Percentiles rank a stretch among this genome's conserved stretches.
Evolutionary conservation across 2,329 filamentous ascomycete genomes (phyloP).

Genomic region (Aspergillus sp.): DNA sequence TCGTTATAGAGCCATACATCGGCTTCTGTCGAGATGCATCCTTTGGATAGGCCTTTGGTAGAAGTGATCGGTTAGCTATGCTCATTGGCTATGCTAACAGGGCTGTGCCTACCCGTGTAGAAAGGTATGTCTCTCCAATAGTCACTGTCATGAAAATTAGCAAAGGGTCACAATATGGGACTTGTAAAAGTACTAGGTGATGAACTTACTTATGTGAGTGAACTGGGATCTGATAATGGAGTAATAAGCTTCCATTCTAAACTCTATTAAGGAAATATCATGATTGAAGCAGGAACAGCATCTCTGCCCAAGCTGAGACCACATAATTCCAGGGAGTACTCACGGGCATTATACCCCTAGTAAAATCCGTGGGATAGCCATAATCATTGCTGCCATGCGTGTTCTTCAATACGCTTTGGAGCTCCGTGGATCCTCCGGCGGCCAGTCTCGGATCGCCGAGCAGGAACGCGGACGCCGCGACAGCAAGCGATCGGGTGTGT

Average conservation of each 20-base stretch:
- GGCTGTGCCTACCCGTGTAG: slow-evolving; percentile 41
- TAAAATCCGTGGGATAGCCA: slow-evolving; percentile 63
- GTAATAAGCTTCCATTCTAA: background rate
- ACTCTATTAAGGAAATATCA: no score
- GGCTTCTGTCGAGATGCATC: slow-evolving; percentile 60
- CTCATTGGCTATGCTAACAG: background rate
- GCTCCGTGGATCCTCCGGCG: slow-evolving; percentile 42
- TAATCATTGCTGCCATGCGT: slow-evolving; percentile 56
- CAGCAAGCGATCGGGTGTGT: slow-evolving; percentile 16
- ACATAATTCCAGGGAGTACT: slow-evolving; percentile 19
- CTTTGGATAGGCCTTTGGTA: slow-evolving; percentile 53
- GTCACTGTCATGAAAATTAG: slow-evolving; percentile 49
- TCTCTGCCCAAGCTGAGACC: no score
- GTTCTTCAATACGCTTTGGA: slow-evolving; percentile 59
- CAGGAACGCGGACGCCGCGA: slow-evolving; percentile 25
- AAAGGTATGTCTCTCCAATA: slow-evolving; percentile 55
- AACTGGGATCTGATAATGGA: slow-evolving; percentile 37
- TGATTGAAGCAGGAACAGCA: no score
- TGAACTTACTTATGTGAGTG: slow-evolving; percentile 44
- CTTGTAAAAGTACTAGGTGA: background rate
- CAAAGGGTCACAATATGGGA: background rate
- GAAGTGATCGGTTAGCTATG: background rate
- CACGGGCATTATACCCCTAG: slow-evolving; percentile 60
- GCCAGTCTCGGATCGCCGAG: slow-evolving; percentile 27
- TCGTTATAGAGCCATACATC: slow-evolving; percentile 62